These are phyloP conservation scores for Neofusicoccum laricinum DNA, from an alignment of 2,329 filamentous ascomycete species.

Conservation along the genomic window DNA sequence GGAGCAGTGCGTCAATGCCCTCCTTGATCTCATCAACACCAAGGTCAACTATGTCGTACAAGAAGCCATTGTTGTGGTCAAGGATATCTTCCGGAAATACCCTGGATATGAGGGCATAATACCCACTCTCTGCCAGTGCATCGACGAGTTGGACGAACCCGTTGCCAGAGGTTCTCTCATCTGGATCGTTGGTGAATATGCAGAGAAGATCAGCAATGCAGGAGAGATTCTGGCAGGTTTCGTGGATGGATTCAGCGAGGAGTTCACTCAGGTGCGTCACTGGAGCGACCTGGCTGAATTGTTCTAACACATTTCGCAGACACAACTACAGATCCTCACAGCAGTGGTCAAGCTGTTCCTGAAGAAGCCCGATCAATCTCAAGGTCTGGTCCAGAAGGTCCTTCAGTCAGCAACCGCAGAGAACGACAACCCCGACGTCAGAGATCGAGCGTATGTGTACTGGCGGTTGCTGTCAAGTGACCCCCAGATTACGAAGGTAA, in stretches of 20 bases:
- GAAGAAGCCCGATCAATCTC: constrained; percentile 91
- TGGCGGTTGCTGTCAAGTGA: constrained; percentile 95
- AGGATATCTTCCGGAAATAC: constrained; percentile 96
- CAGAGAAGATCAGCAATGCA: constrained; percentile 99
- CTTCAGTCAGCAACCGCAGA: constrained; percentile 89
- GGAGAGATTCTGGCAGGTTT: constrained; percentile 89
- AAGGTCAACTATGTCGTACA: constrained; percentile 99
- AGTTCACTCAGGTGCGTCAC: constrained; percentile 76
- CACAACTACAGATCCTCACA: constrained; percentile 96
- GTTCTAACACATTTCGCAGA: constrained; percentile 49
- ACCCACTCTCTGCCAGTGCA: constrained; percentile 90
- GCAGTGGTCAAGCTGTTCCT: constrained; percentile 96
- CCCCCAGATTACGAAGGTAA: constrained; percentile 80
- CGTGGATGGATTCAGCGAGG: constrained; percentile 91
- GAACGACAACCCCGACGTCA: constrained; percentile 96
- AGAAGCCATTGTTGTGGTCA: constrained; percentile 97
- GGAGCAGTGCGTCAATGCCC: constrained; percentile 90
- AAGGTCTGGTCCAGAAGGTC: constrained; percentile 89
- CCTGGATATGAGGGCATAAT: constrained; percentile 98
- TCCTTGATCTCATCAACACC: constrained; percentile 90
- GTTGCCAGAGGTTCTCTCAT: constrained; percentile 87
- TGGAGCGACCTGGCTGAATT: neutral
- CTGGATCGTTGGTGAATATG: constrained; percentile 99
- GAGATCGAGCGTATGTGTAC: constrained; percentile 96
- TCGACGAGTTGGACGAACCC: constrained; percentile 94